A percentile compares a stretch with the other conserved stretches of the same genome.
These are phyloP conservation scores for Vigna angularis DNA, from an alignment of 306 rosid species.

Conservation along the genomic window DNA sequence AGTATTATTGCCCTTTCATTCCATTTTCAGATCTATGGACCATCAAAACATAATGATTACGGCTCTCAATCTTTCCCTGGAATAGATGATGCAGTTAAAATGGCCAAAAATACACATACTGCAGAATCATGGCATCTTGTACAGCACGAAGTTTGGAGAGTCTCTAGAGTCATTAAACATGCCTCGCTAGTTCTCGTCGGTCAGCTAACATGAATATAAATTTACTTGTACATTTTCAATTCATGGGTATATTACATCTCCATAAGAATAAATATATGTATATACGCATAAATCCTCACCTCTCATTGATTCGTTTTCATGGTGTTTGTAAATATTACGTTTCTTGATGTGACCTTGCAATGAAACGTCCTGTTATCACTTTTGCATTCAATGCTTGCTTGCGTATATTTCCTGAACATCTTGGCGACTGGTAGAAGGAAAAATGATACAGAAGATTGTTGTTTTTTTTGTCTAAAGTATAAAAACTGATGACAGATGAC, in stretches of 20 bases:
- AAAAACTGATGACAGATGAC: no score
- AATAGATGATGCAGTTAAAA: constrained; percentile 55
- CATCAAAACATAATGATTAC: constrained; percentile 64
- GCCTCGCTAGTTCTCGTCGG: constrained; percentile 63
- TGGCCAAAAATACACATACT: constrained; percentile 51
- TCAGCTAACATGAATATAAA: constrained; percentile 53
- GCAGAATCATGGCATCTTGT: constrained; percentile 65
- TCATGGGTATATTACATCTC: constrained; percentile 10
- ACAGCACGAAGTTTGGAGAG: constrained; percentile 78
- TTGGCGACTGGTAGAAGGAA: no score
- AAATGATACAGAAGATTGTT: no score
- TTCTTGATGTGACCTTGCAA: no score
- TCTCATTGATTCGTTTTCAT: background rate
- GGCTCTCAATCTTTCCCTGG: constrained; percentile 74
- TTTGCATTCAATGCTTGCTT: no score
- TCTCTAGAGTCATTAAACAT: constrained; percentile 66
- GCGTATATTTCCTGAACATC: no score
- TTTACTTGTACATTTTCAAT: constrained; percentile 3
- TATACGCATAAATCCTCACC: background rate
- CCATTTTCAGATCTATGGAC: constrained; percentile 65
- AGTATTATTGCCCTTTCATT: background rate
- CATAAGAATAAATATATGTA: constrained; percentile 7
- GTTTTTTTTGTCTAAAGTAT: no score
- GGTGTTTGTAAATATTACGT: no score
- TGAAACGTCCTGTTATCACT: no score